Evolutionary conservation across 768 basidiomycete genomes (phyloP), one percentile per base, ranked within the genome.

Genomic region (Suillus subluteus): DNA sequence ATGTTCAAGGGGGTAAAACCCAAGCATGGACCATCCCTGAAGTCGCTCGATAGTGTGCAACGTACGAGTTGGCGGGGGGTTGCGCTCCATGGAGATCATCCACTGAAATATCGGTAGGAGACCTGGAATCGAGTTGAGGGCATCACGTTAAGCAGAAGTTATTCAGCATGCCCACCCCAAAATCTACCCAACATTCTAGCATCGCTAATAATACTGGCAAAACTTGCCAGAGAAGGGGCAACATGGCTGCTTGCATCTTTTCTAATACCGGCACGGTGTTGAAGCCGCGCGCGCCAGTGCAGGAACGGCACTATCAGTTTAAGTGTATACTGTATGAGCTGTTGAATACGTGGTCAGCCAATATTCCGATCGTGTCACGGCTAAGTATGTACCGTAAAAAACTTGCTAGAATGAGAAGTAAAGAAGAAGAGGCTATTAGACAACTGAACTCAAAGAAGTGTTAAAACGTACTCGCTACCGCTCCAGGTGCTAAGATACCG

Each of bases 401-500:
- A 73, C 75, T 94, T 94, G 78, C 92, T 94, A 73, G 54, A 62
- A 43, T 21, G 37, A 50, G 61, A 16, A 32, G 41, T 23, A 21
- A 48, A 63, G 58, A 56, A 56, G 32, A 59, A 41, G 65, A 70
- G 62, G 71, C 35, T 48, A 26, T 55, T 56, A 46, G 55, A 52
- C 46, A 55, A 66, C 37, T 44, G 30, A 72, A 67, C 64, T 61
- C 59, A 58, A 69, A 35, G 67, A 44, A 41, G 38, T 30, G 40
- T 26, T 16, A 41, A 68, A 68, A 87, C 87, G 76, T 81, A 94
- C 93, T 95, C 94, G 86, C 87, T 92, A 35, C 93, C 93, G 75
- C 87, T 90, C 91, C 91, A 94, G 71, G 92, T 92, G 64, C 90
- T 88, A 62, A 95, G 81, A 73, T 87, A 94, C 72, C 91, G 82